Evolutionary conservation across 2,329 filamentous ascomycete species (phyloP).

Genomic region (Microascus cirrosus): DNA sequence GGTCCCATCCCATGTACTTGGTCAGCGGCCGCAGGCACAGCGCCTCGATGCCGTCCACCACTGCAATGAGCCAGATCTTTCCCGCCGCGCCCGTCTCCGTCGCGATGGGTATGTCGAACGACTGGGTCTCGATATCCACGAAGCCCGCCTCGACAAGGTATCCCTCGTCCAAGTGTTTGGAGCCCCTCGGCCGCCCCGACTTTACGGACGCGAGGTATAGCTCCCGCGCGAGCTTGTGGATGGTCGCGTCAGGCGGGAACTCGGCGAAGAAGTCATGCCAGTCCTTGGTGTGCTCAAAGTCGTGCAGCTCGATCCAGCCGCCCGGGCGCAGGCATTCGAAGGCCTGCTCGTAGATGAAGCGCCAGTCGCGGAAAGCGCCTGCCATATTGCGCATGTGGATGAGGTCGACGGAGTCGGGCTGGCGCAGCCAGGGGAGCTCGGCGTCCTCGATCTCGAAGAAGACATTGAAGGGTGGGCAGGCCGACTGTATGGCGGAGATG

Average conservation of each 20-base stretch:
- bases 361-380: constrained; percentile 46
- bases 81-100: constrained; percentile 32
- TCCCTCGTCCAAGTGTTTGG: constrained; percentile 31
- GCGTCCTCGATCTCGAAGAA: constrained; percentile 51
- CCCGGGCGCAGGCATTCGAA: constrained; percentile 43
- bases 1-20: constrained; percentile 39
- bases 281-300: constrained; percentile 35
- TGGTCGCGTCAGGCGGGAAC: constrained; percentile 32
- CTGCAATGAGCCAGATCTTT: constrained; percentile 41
- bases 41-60: constrained; percentile 39
- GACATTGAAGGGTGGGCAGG: constrained; percentile 45
- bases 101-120: constrained; percentile 36
- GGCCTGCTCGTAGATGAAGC: constrained; percentile 39
- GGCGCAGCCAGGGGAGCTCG: constrained; percentile 45
- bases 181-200: constrained; percentile 32
- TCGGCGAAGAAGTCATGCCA: constrained; percentile 14
- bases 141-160: constrained; percentile 37
- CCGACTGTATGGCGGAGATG: constrained; percentile 44
- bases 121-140: constrained; percentile 34
- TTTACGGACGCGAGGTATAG: constrained; percentile 28
- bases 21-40: constrained; percentile 37
- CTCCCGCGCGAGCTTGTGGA: constrained; percentile 28
- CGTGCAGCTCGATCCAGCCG: constrained; percentile 45
- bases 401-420: constrained; percentile 39
- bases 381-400: constrained; percentile 45